phyloP scores from a whole-genome alignment of 768 basidiomycete genomes.

The Dictyophora rubrovolvata region DNA sequence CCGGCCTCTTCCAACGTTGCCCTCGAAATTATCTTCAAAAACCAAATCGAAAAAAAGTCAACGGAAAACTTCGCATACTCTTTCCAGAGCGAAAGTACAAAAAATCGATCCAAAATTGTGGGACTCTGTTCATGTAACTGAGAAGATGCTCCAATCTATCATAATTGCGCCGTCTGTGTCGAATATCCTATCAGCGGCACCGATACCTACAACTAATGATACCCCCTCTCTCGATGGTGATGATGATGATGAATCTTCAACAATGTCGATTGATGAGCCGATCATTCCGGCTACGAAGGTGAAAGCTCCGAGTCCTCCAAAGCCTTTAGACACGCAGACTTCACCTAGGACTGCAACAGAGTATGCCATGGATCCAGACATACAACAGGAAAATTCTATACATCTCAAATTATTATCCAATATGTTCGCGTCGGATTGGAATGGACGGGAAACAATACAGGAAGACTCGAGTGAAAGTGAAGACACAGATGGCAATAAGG shows the following conservation, averaged over 20 bases:
- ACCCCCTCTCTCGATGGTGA: too few relatives aligned
- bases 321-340: not conserved
- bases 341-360: not conserved
- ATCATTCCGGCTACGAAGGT: too few relatives aligned
- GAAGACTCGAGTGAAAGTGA: conserved; percentile 27
- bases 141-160: conserved; percentile 40
- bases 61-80: conserved; percentile 38
- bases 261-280: too few relatives aligned
- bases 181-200: not conserved
- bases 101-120: conserved; percentile 68
- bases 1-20: conserved; percentile 39
- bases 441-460: conserved; percentile 44
- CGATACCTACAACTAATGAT: too few relatives aligned
- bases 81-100: conserved; percentile 45
- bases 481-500: conserved; percentile 9
- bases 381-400: conserved; percentile 34
- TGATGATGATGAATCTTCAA: too few relatives aligned
- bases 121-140: conserved; percentile 61
- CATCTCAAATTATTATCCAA: conserved; percentile 29
- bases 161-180: not conserved
- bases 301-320: too few relatives aligned
- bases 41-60: conserved; percentile 23
- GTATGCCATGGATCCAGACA: conserved; percentile 17
- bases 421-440: conserved; percentile 57
- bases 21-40: conserved; percentile 7